Percentiles rank a stretch among this genome's conserved stretches.
phyloP scores from a whole-genome alignment of 2,329 filamentous ascomycete genomes.

The Epichloe uncinata region DNA sequence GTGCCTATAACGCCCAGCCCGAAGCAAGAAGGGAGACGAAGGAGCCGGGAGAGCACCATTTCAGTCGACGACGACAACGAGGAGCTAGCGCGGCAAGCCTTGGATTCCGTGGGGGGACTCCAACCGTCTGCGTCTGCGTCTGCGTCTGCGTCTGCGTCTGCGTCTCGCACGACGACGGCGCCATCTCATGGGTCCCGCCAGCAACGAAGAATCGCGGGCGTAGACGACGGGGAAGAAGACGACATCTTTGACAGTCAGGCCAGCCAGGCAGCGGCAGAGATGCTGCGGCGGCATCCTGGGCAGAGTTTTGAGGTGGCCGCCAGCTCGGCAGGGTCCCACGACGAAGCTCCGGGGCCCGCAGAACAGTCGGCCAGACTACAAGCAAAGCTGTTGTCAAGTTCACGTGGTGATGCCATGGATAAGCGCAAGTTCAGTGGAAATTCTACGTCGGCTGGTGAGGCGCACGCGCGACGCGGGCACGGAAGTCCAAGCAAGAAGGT shows the following conservation, averaged over 20 bases:
- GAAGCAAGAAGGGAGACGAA: constrained; percentile 35
- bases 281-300: constrained; percentile 50
- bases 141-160: constrained; percentile 13
- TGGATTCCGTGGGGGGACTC: constrained; percentile 37
- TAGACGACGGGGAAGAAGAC: constrained; percentile 28
- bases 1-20: constrained; percentile 31
- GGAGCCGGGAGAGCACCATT: constrained; percentile 76
- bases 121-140: too few species aligned
- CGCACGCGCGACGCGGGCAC: constrained; percentile 18
- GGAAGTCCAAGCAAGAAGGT: constrained; percentile 40
- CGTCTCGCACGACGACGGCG: constrained; percentile 13
- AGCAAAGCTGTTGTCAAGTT: constrained; percentile 34
- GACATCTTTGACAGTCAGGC: constrained; percentile 61
- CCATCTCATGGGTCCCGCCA: constrained; percentile 8
- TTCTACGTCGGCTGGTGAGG: constrained; percentile 20
- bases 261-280: constrained; percentile 61
- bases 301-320: constrained; percentile 40
- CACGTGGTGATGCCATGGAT: constrained; percentile 29
- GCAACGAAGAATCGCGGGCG: constrained; percentile 7
- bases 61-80: constrained; percentile 48
- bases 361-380: constrained; percentile 35
- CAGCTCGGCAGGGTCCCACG: constrained; percentile 28
- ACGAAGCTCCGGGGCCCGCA: constrained; percentile 29
- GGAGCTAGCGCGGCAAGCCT: constrained; percentile 40
- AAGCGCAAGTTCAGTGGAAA: constrained; percentile 38